Base-by-base conservation (phyloP, 345 rosid species). In the Hibiscus mutabilis region DNA sequence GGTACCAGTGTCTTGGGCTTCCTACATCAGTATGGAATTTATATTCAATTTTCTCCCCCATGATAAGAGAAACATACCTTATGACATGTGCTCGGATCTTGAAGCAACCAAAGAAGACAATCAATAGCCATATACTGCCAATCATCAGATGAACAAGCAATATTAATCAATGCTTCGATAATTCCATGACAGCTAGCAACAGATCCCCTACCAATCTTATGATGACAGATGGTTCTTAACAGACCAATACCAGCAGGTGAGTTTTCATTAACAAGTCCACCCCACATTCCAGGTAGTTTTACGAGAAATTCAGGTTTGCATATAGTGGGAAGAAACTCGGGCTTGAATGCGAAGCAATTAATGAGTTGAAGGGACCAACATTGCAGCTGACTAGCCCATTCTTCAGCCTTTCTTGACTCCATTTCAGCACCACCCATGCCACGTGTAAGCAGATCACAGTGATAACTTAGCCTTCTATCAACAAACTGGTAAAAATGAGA, bases 351-450 rank as follows among this genome's bases (percentile, higher is more conserved):
- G 66, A 92, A 96, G 78, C 97, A 96, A 79, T 96, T 96, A n/a
- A 96, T 96, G 59, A 96, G 99, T 83, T 91, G 98, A 86, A 96
- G 98, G 58, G 99, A 93, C 99, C 99, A 92, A 73, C 99, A 96
- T 51, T 96, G 99, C 83, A 96, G 78, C 62, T 96, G 98, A 76
- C 98, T 91, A 18, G 98, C 97, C 99, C 99, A 96, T 79, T 96
- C 99, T 83, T 96, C 98, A 1, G 99, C 95, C 77, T 96, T 96
- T 67, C 98, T 86, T 6, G 99, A 92, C 80, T 92, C 98, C 99
- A 96, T 96, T 79, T 92, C 99, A 52, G 92, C 95, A 63, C 98
- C 99, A 56, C 99, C 99, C 99, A 96, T 96, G 14, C 99, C 99
- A 25, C 99, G 98, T 3, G 99, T 96, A 66, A 92, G 89, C 80